Evolutionary conservation across 2,329 filamentous ascomycete species (phyloP).

Genomic region (Penicillium aurantiogriseum): DNA sequence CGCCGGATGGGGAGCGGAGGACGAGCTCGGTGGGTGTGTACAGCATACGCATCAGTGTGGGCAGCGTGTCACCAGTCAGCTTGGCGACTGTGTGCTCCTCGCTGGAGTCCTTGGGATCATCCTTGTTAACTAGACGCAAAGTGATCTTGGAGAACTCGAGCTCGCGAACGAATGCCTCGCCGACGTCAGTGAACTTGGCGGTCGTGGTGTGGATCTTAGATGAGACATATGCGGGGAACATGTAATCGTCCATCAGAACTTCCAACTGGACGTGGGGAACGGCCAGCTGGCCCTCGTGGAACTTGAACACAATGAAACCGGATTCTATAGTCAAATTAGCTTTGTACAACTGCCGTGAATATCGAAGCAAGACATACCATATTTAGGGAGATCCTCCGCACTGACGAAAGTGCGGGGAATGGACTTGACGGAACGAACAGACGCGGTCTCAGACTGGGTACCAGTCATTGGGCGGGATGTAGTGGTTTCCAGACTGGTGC

Average conservation of each 20-base stretch:
- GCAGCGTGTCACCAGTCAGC: slow-evolving; percentile 78
- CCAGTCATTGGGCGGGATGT: slow-evolving; percentile 41
- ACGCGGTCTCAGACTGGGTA: slow-evolving; percentile 48
- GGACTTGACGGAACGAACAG: slow-evolving; percentile 49
- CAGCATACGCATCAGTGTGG: slow-evolving; percentile 83
- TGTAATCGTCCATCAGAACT: slow-evolving; percentile 89
- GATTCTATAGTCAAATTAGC: slow-evolving; percentile 62
- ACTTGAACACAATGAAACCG: slow-evolving; percentile 88
- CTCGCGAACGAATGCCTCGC: slow-evolving; percentile 93
- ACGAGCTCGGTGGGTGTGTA: slow-evolving; percentile 85
- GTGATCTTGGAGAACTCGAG: slow-evolving; percentile 95
- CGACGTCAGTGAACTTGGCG: slow-evolving; percentile 80
- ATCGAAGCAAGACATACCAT: slow-evolving; percentile 53
- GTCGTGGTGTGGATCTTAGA: slow-evolving; percentile 68
- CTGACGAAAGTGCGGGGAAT: slow-evolving; percentile 75
- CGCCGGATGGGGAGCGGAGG: slow-evolving; percentile 74
- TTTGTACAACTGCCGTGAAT: neutral
- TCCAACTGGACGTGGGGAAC: slow-evolving; percentile 76
- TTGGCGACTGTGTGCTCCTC: slow-evolving; percentile 77
- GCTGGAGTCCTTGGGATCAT: slow-evolving; percentile 66
- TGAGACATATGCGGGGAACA: slow-evolving; percentile 84
- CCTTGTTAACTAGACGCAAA: slow-evolving; percentile 77
- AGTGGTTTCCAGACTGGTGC: slow-evolving; percentile 33
- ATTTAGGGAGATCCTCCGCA: slow-evolving; percentile 75
- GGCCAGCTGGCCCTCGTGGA: slow-evolving; percentile 83